Evolutionary conservation across 495 filamentous ascomycete species (phyloP), one percentile per base, ranked within the genome.

Genomic region (Viridothelium virens): DNA sequence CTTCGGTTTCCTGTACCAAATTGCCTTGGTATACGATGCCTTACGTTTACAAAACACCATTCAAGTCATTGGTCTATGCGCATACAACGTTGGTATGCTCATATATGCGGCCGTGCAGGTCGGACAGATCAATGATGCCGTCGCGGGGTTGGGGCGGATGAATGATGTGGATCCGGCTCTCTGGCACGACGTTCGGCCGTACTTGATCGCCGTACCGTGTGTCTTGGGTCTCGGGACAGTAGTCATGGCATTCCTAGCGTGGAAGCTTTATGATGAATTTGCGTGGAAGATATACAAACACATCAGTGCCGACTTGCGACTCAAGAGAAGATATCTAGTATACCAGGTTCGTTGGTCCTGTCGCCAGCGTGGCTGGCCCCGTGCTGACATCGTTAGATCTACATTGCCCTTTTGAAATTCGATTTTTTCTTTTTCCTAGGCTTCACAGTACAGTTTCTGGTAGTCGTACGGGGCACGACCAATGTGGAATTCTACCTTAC

Each of bases 371-470:
- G 31, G 25, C 33, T 11, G 39, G 38, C 56, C 18, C 1, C 9
- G 1, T 53, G 16, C 65, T 71, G 70, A 71, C 64, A 41, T 82
- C 2, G 25, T n/a, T 69, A 97, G 92, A 92, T 98, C 73, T 98
- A 96, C 78, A 97, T 98, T 72, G 90, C 95, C 44, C 84, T 97
- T 10, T 83, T 98, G 63, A 98, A 98, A 77, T 98, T 98, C 76
- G 94, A 98, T 79, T 97, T 98, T 77, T 98, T 98, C 84, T 96
- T 98, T 83, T 98, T 98, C 84, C 85, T 98, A 63, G 94, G 92
- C 14, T 98, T 98, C 73, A 97, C 92, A 5, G 88, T 98, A 46
- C 94, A 98, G 74, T 97, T 98, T 77, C 81, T 98, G 38, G 94
- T 97, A 68, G 87, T 98, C 65, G 92, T 97, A 47, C 86, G 84